Base-by-base conservation (phyloP, 1,284 basidiomycete genomes). In the Marasmius oreades region DNA sequence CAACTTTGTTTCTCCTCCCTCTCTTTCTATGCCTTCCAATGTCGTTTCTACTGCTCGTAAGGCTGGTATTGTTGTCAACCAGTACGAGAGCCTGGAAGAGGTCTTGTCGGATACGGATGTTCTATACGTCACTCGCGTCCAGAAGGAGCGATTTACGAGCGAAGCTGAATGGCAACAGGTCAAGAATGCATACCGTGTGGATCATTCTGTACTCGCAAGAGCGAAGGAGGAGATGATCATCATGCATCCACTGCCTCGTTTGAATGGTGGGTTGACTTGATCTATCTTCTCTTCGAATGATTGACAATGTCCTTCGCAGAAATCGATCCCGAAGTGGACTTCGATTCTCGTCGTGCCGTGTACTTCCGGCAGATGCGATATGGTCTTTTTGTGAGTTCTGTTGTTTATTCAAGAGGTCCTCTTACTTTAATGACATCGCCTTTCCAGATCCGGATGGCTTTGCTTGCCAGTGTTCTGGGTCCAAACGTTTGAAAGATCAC, bases 321-420 rank as follows among this genome's bases (percentile, higher is more conserved):
- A 88, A 96, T 99, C 65, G 95, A 97, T 69, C 92, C 95, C 5
- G 95, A 98, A 70, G 95, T 99, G 53, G 97, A 99, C 75, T 98
- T 97, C 66, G 96, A 99, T 72, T 90, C 86, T 12, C 85, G 91
- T 47, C 83, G 95, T 12, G 96, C 95, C 1, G 95, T 95, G 31
- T 99, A 98, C 77, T 98, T 98, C 88, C 86, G 97, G 51, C 95
- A 98, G 71, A 98, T 98, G 95, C 89, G 95, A 61, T 97, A 96
- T 72, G 97, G 96, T 53, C 87, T 98, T 62, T 98, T 95, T 71
- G 92, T 96, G 66, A 73, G 92, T 84, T 2, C 34, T 57, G 16
- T 7, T 23, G 28, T 51, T 26, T 31, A 12, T 24, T 7, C 12
- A 5, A 36, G 18, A 26, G 28, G 26, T 28, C 23, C 42, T 10